phyloP scores from a whole-genome alignment of 2,329 filamentous ascomycete genomes.

The Neopestalotiopsis sp. region DNA sequence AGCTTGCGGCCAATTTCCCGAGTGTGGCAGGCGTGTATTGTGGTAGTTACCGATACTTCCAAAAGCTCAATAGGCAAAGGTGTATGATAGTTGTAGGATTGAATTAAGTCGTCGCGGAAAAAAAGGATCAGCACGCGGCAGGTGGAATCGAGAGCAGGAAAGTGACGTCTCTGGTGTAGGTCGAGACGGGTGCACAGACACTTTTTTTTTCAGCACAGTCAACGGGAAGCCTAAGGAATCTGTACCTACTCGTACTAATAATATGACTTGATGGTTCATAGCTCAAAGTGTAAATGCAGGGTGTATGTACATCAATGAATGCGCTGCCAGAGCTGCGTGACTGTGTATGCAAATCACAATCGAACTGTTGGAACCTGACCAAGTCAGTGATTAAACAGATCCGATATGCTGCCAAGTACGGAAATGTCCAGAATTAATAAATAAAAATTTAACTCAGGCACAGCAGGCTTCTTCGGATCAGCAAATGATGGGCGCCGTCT shows the following conservation, averaged over 20 bases:
- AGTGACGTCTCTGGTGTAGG: slow-evolving; percentile 11
- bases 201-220: neutral
- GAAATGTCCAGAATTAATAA: no score
- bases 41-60: neutral
- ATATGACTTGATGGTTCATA: no score
- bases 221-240: neutral
- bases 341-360: neutral
- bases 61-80: neutral
- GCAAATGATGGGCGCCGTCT: no score
- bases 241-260: no score
- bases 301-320: no score
- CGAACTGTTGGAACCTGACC: neutral
- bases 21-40: neutral
- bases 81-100: neutral
- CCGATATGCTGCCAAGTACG: no score
- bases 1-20: neutral
- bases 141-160: neutral
- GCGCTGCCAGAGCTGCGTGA: no score
- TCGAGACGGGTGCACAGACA: neutral
- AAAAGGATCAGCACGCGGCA: slow-evolving; percentile 2
- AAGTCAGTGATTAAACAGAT: neutral
- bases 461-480: no score
- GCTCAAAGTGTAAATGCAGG: no score
- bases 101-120: neutral
- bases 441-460: no score